Percentiles rank a stretch among this genome's conserved stretches.
Conservation (phyloP, 2,329 filamentous ascomycete species). For the Trichophyton mentagrophytes region DNA sequence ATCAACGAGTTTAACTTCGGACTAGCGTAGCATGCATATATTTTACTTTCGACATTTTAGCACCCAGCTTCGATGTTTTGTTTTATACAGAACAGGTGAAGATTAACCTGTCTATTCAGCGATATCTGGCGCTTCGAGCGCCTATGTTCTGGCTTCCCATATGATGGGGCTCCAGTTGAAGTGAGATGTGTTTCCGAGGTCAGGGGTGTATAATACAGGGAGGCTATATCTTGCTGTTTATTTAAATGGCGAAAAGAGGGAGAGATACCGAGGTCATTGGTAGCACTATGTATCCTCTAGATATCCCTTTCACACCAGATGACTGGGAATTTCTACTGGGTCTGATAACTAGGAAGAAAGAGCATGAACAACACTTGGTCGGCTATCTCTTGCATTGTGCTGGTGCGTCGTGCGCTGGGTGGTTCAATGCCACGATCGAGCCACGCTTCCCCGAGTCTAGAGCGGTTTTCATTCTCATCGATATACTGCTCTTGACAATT, state of each 20-base stretch:
- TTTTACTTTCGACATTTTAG: background rate
- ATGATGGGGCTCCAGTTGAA: background rate
- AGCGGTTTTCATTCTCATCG: background rate
- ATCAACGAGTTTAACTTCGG: background rate
- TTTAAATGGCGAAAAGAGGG: background rate
- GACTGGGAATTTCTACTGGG: background rate
- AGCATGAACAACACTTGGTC: background rate
- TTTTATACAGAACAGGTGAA: background rate
- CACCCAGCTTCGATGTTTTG: background rate
- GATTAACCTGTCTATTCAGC: background rate
- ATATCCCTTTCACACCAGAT: background rate
- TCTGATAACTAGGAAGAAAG: background rate
- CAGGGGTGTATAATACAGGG: background rate
- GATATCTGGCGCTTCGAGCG: background rate
- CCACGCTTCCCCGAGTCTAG: background rate
- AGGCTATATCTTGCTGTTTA: background rate
- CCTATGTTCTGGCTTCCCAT: background rate
- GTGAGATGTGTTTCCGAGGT: background rate
- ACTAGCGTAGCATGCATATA: background rate
- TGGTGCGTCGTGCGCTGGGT: background rate
- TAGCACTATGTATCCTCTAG: background rate
- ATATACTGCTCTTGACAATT: background rate
- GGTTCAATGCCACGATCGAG: background rate
- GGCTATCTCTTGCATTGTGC: background rate
- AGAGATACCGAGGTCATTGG: slow-evolving; percentile 1